These are phyloP conservation scores for Ehretia macrophylla DNA, from an alignment of 257 asterid genomes.

Conservation along the genomic window DNA sequence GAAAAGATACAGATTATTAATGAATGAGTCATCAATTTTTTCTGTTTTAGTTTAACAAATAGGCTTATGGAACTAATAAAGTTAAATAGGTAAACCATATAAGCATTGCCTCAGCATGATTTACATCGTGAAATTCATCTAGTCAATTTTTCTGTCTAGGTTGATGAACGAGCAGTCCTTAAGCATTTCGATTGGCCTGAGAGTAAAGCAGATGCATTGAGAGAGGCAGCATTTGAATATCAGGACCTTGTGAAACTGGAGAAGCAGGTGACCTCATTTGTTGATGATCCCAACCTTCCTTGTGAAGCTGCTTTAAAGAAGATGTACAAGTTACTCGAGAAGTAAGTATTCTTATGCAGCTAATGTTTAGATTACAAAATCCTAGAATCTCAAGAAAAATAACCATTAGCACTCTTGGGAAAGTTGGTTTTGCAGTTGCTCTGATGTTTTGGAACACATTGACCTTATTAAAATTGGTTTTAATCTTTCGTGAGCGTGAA, in stretches of 20 bases:
- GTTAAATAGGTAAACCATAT: not conserved
- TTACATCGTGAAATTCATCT: not conserved
- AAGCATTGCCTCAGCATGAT: not conserved
- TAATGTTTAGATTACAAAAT: too few relatives aligned
- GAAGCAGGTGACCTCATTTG: conserved; percentile 69
- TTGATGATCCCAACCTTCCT: conserved; percentile 73
- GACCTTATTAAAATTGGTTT: not conserved
- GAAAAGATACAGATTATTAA: too few relatives aligned
- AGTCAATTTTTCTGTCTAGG: conserved; percentile 33
- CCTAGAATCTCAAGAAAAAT: too few relatives aligned
- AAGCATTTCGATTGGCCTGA: conserved; percentile 99
- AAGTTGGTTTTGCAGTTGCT: too few relatives aligned
- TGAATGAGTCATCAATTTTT: not conserved
- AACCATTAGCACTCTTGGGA: too few relatives aligned
- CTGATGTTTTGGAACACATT: too few relatives aligned
- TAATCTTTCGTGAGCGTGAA: not conserved
- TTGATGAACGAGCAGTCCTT: conserved; percentile 94
- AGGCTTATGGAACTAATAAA: not conserved
- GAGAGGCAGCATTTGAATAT: conserved; percentile 93
- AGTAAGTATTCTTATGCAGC: conserved; percentile 55
- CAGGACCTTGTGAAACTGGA: conserved; percentile 87
- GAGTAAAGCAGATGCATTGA: conserved; percentile 90
- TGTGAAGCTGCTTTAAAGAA: conserved; percentile 85
- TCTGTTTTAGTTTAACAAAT: not conserved
- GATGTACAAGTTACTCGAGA: conserved; percentile 95